Conservation (phyloP, 805 yeast species). For the Lachancea lanzarotensis region DNA sequence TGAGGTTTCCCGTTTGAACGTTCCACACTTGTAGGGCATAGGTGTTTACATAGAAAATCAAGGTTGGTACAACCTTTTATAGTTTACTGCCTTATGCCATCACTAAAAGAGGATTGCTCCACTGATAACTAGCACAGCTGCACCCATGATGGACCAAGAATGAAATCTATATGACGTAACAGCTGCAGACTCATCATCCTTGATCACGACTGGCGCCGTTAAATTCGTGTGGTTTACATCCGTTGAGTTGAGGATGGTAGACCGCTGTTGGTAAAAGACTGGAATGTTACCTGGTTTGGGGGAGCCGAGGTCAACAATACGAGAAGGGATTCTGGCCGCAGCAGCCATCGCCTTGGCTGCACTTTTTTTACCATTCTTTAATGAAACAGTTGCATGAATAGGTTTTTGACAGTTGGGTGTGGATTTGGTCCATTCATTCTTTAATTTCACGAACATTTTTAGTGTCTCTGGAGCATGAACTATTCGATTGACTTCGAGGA, state of each 20-base stretch:
- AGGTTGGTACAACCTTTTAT: neutral
- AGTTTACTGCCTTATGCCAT: neutral
- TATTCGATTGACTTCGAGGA: neutral
- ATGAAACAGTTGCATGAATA: neutral
- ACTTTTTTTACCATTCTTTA: neutral
- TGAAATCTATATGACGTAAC: neutral
- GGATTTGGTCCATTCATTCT: conserved; percentile 1
- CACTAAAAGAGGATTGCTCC: conserved; percentile 2
- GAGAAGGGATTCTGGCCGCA: neutral
- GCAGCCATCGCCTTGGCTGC: neutral
- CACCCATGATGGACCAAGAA: conserved; percentile 8
- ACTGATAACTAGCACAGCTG: conserved; percentile 5
- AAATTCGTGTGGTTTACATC: neutral
- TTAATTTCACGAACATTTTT: neutral
- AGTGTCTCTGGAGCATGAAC: neutral
- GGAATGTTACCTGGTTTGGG: conserved; percentile 5
- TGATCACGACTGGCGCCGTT: neutral
- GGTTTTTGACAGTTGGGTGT: neutral
- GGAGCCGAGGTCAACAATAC: neutral
- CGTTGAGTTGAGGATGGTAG: too few species aligned
- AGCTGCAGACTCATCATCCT: conserved; percentile 4
- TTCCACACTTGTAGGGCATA: too few species aligned
- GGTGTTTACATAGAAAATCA: too few species aligned
- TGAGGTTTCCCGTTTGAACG: neutral
- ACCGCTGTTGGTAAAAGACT: neutral